These are phyloP conservation scores for Ophiostoma sp. DNA, from an alignment of 2,329 filamentous ascomycete genomes.

Conservation along the genomic window DNA sequence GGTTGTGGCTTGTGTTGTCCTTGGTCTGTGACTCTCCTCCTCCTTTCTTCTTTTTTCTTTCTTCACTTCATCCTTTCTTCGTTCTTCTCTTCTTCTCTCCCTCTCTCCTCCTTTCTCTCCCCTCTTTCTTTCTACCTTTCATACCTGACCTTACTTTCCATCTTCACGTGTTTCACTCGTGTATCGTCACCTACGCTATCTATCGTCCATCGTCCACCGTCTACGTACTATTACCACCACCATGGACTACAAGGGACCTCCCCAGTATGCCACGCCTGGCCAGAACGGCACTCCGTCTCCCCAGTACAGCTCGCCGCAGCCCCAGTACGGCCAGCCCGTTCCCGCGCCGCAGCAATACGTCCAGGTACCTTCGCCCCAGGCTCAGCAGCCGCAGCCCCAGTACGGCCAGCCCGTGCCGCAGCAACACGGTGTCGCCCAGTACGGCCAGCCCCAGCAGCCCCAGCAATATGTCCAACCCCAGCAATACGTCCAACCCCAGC, in stretches of 20 bases:
- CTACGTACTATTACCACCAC: background rate
- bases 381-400: constrained; percentile 14
- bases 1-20: background rate
- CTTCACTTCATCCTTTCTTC: background rate
- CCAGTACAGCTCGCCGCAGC: constrained; percentile 9
- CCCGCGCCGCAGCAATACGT: constrained; percentile 11
- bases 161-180: background rate
- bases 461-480: constrained; percentile 20
- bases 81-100: background rate
- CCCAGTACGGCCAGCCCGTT: background rate
- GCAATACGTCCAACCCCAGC: background rate
- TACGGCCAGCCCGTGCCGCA: constrained; percentile 12
- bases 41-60: background rate
- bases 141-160: background rate
- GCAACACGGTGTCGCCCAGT: constrained; percentile 14
- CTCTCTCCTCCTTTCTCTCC: background rate
- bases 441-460: background rate
- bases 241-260: constrained; percentile 30
- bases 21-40: background rate
- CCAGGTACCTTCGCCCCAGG: constrained; percentile 2
- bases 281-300: constrained; percentile 6
- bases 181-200: background rate
- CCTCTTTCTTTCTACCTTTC: background rate
- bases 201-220: background rate
- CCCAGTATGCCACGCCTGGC: constrained; percentile 22